Evolutionary conservation across 352 stramenopile species (phyloP), one percentile per base, ranked within the genome.

Genomic region (Phytopythium kandeliae): DNA sequence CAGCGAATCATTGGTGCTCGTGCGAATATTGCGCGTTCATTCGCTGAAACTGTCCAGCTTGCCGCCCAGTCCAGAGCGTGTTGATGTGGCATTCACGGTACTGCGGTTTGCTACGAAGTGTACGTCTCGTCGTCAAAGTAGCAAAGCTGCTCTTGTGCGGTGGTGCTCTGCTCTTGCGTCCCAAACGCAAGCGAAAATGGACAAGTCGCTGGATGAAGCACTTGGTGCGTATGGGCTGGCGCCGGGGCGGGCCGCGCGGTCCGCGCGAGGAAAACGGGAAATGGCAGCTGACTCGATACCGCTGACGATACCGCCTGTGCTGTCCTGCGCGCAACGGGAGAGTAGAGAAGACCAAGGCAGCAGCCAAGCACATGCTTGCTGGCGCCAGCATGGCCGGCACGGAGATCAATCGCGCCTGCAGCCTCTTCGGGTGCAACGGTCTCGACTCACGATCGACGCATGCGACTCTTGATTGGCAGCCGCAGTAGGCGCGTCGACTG

Each of bases 301-400:
- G 33, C 9, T 26, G 50, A 31, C 26, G 24, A 31, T 31, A 10
- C 4, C n/a, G 22, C 9, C 7, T 35, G n/a, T 31, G 24, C 24
- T 46, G 40, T 24, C 6, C 21, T 10, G 4, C 4, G 45, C 26
- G 19, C 24, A 22, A 8, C 24, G 46, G 19, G 21, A 35, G 9
- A 16, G 40, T 45, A 86, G 79, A 76, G 17, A 90, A 90, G 55
- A 67, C 68, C 37, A 91, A 89, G 67, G 58, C 37, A 17, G 69
- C 77, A 31, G 67, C 78, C 26, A 85, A 85, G 58, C 70, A 71
- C 63, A 87, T 91, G 79, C 69, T 91, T 34, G 60, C 69, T 9
- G 79, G 79, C 25, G 77, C 71, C 26, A 75, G 58, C 40, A 62
- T 89, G 58, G 63, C 71, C 19, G 77, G 69, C 75, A 26, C 13